These are phyloP conservation scores for Punctularia strigosozonata DNA, from an alignment of 768 basidiomycete genomes.

Conservation along the genomic window DNA sequence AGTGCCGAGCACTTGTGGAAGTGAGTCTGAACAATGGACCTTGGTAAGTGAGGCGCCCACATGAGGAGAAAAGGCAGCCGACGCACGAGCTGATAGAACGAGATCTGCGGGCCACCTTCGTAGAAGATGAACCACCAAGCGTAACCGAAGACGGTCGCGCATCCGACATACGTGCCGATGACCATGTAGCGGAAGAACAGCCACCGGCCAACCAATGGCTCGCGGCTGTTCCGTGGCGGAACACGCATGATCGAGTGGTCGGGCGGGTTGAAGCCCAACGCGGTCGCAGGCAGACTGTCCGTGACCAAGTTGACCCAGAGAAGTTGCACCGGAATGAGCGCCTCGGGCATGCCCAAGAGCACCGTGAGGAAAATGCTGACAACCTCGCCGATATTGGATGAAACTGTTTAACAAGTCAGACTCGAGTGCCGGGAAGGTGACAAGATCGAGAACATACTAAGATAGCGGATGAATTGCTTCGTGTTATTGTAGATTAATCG, in stretches of 20 bases:
- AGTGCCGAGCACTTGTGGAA: conserved; percentile 82
- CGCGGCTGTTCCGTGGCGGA: conserved; percentile 80
- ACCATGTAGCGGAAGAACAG: conserved; percentile 94
- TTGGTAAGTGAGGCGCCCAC: neutral
- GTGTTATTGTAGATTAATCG: conserved; percentile 98
- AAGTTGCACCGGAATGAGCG: conserved; percentile 92
- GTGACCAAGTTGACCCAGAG: conserved; percentile 99
- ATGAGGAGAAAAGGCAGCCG: conserved; percentile 1
- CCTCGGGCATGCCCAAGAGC: conserved; percentile 98
- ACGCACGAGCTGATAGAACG: conserved; percentile 85
- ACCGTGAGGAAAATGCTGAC: conserved; percentile 98
- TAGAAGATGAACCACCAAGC: conserved; percentile 99
- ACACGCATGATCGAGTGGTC: conserved; percentile 96
- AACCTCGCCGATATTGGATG: conserved; percentile 95
- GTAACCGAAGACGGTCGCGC: conserved; percentile 93
- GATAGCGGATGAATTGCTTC: conserved; percentile 98
- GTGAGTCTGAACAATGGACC: conserved; percentile 58
- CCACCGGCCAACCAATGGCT: conserved; percentile 89
- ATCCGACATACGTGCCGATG: conserved; percentile 87
- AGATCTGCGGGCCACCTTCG: conserved; percentile 80
- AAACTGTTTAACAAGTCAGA: conserved; percentile 35
- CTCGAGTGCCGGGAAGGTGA: conserved; percentile 3
- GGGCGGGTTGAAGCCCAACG: conserved; percentile 94
- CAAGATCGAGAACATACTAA: conserved; percentile 45
- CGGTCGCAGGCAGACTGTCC: conserved; percentile 92